Conservation (phyloP, 1,284 basidiomycete species). For the Fomes fomentarius region DNA sequence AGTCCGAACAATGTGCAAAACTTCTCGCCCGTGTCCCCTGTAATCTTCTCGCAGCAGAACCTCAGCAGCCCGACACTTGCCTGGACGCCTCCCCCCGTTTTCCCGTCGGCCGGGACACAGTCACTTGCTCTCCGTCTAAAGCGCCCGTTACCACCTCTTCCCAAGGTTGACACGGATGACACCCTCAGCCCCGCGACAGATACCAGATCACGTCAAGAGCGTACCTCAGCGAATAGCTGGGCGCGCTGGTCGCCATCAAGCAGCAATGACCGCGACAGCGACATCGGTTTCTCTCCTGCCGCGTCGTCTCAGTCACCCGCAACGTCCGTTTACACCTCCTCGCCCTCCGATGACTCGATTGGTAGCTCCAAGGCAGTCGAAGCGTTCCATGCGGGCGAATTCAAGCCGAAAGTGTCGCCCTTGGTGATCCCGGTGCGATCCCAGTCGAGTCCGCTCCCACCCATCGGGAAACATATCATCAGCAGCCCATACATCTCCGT, state of each 20-base stretch:
- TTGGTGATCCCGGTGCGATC: slow-evolving; percentile 18
- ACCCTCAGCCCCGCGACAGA: neutral
- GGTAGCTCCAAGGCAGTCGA: slow-evolving; percentile 11
- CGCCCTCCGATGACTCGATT: slow-evolving; percentile 11
- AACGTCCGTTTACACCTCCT: slow-evolving; percentile 9
- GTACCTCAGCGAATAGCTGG: neutral
- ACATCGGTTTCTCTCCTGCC: slow-evolving; percentile 16
- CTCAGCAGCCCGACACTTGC: slow-evolving; percentile 16
- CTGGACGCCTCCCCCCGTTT: slow-evolving; percentile 5
- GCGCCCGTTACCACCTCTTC: slow-evolving; percentile 22
- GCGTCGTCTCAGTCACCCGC: slow-evolving; percentile 14
- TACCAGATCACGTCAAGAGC: slow-evolving; percentile 8
- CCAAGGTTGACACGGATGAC: slow-evolving; percentile 15
- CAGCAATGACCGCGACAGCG: slow-evolving; percentile 19
- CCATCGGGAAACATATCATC: slow-evolving; percentile 16
- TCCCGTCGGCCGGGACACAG: slow-evolving; percentile 8
- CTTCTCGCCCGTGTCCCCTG: slow-evolving; percentile 10
- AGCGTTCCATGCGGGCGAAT: neutral
- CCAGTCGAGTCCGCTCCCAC: slow-evolving; percentile 7
- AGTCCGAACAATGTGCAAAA: slow-evolving; percentile 2
- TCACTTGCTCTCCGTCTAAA: slow-evolving; percentile 14
- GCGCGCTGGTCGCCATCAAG: slow-evolving; percentile 15
- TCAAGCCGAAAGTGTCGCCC: slow-evolving; percentile 6
- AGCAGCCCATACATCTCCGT: slow-evolving; percentile 24
- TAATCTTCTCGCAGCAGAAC: slow-evolving; percentile 18